Evolutionary conservation across 163 green algal genomes (phyloP).

Genomic region (Chloromonas sp.): DNA sequence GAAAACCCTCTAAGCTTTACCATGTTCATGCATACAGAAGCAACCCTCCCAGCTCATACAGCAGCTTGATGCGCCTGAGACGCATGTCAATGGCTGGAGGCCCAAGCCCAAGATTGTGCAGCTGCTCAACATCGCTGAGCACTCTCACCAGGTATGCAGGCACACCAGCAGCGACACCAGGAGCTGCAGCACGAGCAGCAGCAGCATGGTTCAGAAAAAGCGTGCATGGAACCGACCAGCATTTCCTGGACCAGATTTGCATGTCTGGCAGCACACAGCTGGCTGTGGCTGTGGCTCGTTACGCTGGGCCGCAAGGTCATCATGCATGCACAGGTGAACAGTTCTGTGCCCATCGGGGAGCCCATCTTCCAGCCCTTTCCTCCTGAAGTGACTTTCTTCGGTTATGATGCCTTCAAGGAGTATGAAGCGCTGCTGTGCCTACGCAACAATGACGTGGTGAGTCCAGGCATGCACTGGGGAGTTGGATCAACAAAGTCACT

Average conservation of each 20-base stretch:
- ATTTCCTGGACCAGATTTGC: background rate
- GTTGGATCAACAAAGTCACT: background rate
- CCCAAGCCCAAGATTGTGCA: slow-evolving; percentile 63
- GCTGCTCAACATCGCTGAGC: slow-evolving; percentile 66
- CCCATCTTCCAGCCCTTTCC: slow-evolving; percentile 77
- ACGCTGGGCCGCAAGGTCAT: too few relatives aligned
- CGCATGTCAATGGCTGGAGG: slow-evolving; percentile 45
- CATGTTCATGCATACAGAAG: slow-evolving; percentile 29
- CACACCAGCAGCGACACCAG: background rate
- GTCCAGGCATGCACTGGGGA: background rate
- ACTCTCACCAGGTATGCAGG: slow-evolving; percentile 46
- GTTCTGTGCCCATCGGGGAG: slow-evolving; percentile 57
- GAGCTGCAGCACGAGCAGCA: background rate
- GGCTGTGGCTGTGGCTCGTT: too few relatives aligned
- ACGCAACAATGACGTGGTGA: slow-evolving; percentile 75
- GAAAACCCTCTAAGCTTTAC: background rate
- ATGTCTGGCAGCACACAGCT: background rate
- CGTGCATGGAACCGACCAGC: background rate
- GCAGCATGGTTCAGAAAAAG: background rate
- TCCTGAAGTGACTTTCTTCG: slow-evolving; percentile 57
- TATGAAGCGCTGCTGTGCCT: slow-evolving; percentile 59
- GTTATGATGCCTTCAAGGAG: slow-evolving; percentile 56
- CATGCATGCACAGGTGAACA: slow-evolving; percentile 38
- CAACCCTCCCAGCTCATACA: slow-evolving; percentile 40
- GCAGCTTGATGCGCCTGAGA: slow-evolving; percentile 27